phyloP scores from a whole-genome alignment of 2,329 filamentous ascomycete species.

The Plectosphaerella plurivora region DNA sequence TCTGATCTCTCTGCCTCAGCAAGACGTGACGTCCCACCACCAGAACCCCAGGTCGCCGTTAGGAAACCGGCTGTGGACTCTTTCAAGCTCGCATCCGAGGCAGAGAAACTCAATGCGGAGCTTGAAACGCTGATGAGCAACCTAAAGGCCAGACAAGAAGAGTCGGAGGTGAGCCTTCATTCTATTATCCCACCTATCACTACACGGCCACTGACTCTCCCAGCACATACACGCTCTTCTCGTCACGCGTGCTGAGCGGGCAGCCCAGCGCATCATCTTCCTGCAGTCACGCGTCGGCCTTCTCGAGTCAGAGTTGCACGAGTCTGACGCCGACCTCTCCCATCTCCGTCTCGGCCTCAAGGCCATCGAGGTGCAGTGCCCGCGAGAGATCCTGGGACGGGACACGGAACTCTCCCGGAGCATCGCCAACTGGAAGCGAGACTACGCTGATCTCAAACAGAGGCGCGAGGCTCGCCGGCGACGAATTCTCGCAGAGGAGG shows the following conservation, averaged over 20 bases:
- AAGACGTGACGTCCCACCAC: constrained; percentile 16
- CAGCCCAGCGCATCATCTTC: constrained; percentile 54
- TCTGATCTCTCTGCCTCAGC: constrained; percentile 33
- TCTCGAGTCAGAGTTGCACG: constrained; percentile 53
- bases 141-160: constrained; percentile 52
- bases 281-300: constrained; percentile 55
- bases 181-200: not conserved
- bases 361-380: constrained; percentile 56
- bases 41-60: constrained; percentile 4
- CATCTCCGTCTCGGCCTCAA: constrained; percentile 59
- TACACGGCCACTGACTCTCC: constrained; percentile 2
- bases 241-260: constrained; percentile 51
- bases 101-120: constrained; percentile 43
- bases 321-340: constrained; percentile 56
- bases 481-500: not conserved
- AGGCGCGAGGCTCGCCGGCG: constrained; percentile 30
- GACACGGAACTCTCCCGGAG: constrained; percentile 54
- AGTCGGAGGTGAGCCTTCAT: constrained; percentile 45
- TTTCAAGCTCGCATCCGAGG: constrained; percentile 27
- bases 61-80: constrained; percentile 25
- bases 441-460: constrained; percentile 50
- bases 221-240: constrained; percentile 60
- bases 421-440: constrained; percentile 57
- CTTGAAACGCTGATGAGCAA: constrained; percentile 45
- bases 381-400: constrained; percentile 29